Conservation (phyloP, 169 alveolate genomes). For the Plasmodium ovale region DNA sequence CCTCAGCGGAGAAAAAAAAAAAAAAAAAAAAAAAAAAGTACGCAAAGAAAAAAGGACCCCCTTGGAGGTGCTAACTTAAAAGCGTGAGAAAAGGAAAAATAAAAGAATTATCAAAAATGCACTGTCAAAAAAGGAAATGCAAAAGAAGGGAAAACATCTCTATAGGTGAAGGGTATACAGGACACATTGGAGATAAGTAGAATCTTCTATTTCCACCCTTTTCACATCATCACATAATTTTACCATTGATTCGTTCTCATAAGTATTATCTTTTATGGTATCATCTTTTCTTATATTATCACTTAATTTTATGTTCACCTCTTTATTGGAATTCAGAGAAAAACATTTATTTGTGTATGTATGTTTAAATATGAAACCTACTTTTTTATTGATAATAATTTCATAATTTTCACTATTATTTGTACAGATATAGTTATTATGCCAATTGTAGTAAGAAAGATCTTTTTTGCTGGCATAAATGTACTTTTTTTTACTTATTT, state of each 20-base stretch:
- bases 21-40: not conserved
- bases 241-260: constrained; percentile 15
- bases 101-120: not conserved
- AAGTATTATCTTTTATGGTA: not conserved
- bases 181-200: constrained; percentile 58
- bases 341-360: constrained; percentile 28
- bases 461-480: constrained; percentile 64
- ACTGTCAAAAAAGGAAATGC: too few species aligned
- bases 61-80: not conserved
- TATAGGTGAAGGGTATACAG: constrained; percentile 31
- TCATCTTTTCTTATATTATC: constrained; percentile 26
- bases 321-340: constrained; percentile 21
- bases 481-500: constrained; percentile 53
- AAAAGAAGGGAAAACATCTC: not conserved
- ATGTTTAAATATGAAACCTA: constrained; percentile 63
- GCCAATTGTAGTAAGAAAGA: constrained; percentile 62
- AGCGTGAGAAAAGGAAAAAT: not conserved
- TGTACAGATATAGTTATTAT: constrained; percentile 61
- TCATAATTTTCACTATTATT: constrained; percentile 54
- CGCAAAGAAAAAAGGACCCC: not conserved
- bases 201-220: constrained; percentile 27
- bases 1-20: not conserved
- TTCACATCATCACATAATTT: constrained; percentile 26
- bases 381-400: constrained; percentile 46
- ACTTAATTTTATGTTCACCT: constrained; percentile 30